A percentile compares a stretch with the other conserved stretches of the same genome.
phyloP scores from a whole-genome alignment of 2,329 filamentous ascomycete species.

The Aureobasidium sp. region DNA sequence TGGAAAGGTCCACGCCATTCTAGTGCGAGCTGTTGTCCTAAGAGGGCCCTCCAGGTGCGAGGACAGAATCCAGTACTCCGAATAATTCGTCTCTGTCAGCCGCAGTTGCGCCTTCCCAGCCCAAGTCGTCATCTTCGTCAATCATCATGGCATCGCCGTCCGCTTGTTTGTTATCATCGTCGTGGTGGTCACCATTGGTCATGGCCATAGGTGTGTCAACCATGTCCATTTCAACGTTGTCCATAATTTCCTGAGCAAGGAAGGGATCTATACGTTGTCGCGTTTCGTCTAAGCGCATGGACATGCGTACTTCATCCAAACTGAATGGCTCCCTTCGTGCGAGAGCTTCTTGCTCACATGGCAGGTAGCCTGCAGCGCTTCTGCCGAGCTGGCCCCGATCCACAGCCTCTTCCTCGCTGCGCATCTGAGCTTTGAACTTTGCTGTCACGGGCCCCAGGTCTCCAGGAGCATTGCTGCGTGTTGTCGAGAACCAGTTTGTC shows the following conservation, averaged over 20 bases:
- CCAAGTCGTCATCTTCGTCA: slow-evolving; percentile 25
- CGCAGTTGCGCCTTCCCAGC: slow-evolving; percentile 29
- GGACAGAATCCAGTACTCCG: slow-evolving; percentile 30
- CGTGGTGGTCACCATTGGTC: slow-evolving; percentile 11
- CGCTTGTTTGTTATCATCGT: slow-evolving; percentile 16
- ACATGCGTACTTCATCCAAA: slow-evolving; percentile 69
- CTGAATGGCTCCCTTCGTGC: slow-evolving; percentile 62
- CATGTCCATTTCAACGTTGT: slow-evolving; percentile 58
- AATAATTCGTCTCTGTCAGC: slow-evolving; percentile 23
- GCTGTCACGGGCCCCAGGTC: slow-evolving; percentile 60
- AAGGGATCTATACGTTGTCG: slow-evolving; percentile 71
- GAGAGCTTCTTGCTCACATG: slow-evolving; percentile 69
- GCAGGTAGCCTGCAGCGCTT: slow-evolving; percentile 69
- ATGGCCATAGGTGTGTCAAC: slow-evolving; percentile 9
- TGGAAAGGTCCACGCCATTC: background rate
- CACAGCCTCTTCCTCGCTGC: slow-evolving; percentile 64
- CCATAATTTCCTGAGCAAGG: slow-evolving; percentile 60
- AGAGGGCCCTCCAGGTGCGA: slow-evolving; percentile 15
- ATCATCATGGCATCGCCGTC: slow-evolving; percentile 28
- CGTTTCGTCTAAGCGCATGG: slow-evolving; percentile 65
- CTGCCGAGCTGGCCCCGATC: slow-evolving; percentile 64
- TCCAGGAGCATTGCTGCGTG: slow-evolving; percentile 41
- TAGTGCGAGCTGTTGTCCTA: background rate
- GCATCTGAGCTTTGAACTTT: slow-evolving; percentile 66
- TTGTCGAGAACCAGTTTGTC: slow-evolving; percentile 44